Base-by-base conservation (phyloP, 2,329 filamentous ascomycete species). In the Penicillium sp. region DNA sequence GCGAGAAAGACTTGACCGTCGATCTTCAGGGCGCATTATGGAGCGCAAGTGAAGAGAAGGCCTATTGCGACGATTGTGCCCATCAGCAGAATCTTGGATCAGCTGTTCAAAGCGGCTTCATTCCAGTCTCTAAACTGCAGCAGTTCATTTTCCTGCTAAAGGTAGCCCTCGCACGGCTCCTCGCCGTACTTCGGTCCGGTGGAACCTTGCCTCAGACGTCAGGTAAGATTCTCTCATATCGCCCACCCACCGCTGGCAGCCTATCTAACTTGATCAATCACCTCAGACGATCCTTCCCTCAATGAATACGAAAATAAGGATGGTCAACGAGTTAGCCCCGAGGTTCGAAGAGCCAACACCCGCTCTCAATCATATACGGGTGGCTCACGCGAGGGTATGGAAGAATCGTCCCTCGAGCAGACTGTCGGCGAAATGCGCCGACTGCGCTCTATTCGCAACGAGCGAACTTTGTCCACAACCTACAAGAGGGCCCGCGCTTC, bases 341-440 rank as follows among this genome's bases (percentile, higher is more conserved):
- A 81, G 50, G 73, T 78, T 45, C 77, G 86, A 47, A 81, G 82
- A 48, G 81, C 86, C 7, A 88, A 90, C 59, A 84, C 83, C 16
- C 82, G 89, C 51, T 92, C 91, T 16, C 90, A 88, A 65, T 90
- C 88, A 2, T 88, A 88, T 69, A 84, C 84, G 42, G 88, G 85
- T 22, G 83, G 84, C 58, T 74, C 80, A 54, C 78, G 75, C 51
- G 85, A 87, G 47, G 78, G 78, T 31, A 82, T 85, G 55, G 81
- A 82, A 56, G 83, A 86, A 61, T 83, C 87, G 65, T 90, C 89
- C 48, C 94, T 97, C 70, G 93, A 97, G 77, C 95, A 92, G 75
- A 96, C 93, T 44, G 87, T 99, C 63, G 95, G 94, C 62, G 94
- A 99, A 74, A 94, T 99, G 69, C 88, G 92, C 66, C 85, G 94